These are phyloP conservation scores for Didymella lethalis DNA, from an alignment of 2,329 filamentous ascomycete genomes.

Conservation along the genomic window DNA sequence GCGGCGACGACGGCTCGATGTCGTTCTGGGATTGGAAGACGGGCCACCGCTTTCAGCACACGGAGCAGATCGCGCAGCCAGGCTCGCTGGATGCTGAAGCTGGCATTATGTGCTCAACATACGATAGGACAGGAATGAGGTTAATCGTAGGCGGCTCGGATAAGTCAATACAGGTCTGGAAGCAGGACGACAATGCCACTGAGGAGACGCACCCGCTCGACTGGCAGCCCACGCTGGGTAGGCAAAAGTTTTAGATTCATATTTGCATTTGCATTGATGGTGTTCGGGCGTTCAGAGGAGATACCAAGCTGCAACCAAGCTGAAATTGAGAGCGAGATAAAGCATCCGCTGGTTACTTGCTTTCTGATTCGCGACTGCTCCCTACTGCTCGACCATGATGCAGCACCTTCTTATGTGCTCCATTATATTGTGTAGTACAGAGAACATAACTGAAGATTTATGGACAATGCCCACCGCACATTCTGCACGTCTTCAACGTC, in stretches of 20 bases:
- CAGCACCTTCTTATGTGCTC: background rate
- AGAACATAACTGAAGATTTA: background rate
- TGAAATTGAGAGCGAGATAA: background rate
- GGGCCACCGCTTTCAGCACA: constrained; percentile 86
- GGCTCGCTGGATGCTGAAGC: constrained; percentile 93
- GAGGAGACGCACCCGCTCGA: constrained; percentile 89
- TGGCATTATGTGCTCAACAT: constrained; percentile 92
- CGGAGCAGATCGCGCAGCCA: constrained; percentile 92
- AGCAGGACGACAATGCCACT: constrained; percentile 88
- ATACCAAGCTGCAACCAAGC: constrained; percentile 16
- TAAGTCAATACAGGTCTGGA: constrained; percentile 95
- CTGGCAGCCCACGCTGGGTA: constrained; percentile 83
- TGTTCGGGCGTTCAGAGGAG: constrained; percentile 23
- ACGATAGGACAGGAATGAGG: constrained; percentile 86
- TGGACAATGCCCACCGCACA: too few relatives aligned
- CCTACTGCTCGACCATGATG: background rate
- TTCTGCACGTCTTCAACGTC: background rate
- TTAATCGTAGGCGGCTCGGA: constrained; percentile 95
- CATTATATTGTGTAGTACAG: too few relatives aligned
- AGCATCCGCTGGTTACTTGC: background rate
- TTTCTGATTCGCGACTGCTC: background rate
- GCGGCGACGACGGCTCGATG: constrained; percentile 94
- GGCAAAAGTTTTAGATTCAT: constrained; percentile 68
- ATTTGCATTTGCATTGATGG: constrained; percentile 16
- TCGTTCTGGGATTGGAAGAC: constrained; percentile 99